Conservation (phyloP, 2,329 filamentous ascomycete genomes). For the Colletotrichum plurivorum region DNA sequence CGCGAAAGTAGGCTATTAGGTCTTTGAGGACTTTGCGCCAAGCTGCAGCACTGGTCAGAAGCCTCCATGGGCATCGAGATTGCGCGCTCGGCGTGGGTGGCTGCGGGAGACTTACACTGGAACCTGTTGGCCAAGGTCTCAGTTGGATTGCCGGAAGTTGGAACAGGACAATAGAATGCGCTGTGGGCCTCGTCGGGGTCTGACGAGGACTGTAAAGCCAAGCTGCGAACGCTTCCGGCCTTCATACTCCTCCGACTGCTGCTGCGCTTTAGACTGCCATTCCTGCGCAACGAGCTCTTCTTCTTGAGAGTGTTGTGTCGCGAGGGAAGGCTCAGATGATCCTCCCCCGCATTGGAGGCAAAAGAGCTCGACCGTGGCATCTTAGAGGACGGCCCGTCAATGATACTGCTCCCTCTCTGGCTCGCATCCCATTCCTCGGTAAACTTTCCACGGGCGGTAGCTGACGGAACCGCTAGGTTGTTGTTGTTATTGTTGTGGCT, state of each 20-base stretch:
- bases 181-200: conserved; percentile 82
- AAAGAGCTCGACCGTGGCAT: conserved; percentile 76
- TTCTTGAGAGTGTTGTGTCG: conserved; percentile 87
- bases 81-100: neutral
- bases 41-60: conserved; percentile 62
- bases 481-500: conserved; percentile 1
- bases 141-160: conserved; percentile 88
- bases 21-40: conserved; percentile 98
- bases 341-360: conserved; percentile 65
- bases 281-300: conserved; percentile 82
- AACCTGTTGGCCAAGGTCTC: conserved; percentile 90
- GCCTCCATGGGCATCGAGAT: neutral
- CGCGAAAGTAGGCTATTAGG: conserved; percentile 92
- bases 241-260: conserved; percentile 85
- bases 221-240: conserved; percentile 88
- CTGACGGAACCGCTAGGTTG: conserved; percentile 18
- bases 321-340: conserved; percentile 56
- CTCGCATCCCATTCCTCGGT: conserved; percentile 81
- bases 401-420: conserved; percentile 75
- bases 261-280: conserved; percentile 82
- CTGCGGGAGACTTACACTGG: conserved; percentile 73
- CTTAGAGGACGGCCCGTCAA: conserved; percentile 61
- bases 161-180: conserved; percentile 91
- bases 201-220: conserved; percentile 78
- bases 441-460: conserved; percentile 64